Percentiles rank a stretch among this genome's conserved stretches.
phyloP scores from a whole-genome alignment of 1,284 basidiomycete species.

The Cryptococcus sp. region DNA sequence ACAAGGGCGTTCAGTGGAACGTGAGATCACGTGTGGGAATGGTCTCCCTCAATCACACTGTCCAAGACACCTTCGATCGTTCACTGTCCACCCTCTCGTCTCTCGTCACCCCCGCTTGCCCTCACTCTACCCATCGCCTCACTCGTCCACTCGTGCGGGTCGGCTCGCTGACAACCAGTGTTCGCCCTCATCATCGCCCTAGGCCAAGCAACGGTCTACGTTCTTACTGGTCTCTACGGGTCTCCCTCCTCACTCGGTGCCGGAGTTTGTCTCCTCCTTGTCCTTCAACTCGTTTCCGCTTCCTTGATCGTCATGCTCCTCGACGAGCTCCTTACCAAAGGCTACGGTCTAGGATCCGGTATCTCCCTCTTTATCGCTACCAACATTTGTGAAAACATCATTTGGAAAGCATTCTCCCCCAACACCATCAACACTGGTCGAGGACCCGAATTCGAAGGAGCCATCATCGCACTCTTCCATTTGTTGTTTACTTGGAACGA shows the following conservation, averaged over 20 bases:
- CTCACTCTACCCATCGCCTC: too few relatives aligned
- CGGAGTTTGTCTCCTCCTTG: slow-evolving; percentile 89
- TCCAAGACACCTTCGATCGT: too few relatives aligned
- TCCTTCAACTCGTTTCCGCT: slow-evolving; percentile 91
- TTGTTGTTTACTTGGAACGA: slow-evolving; percentile 98
- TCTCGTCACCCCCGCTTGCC: too few relatives aligned
- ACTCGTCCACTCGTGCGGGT: not conserved
- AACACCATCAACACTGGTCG: slow-evolving; percentile 97
- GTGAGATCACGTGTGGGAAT: too few relatives aligned
- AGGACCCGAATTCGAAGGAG: slow-evolving; percentile 97
- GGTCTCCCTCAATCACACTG: too few relatives aligned
- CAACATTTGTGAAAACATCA: slow-evolving; percentile 98
- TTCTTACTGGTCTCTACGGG: slow-evolving; percentile 94
- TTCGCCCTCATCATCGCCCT: slow-evolving; percentile 96
- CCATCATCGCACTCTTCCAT: slow-evolving; percentile 94
- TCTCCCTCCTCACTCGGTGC: slow-evolving; percentile 90
- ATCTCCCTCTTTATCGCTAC: slow-evolving; percentile 99
- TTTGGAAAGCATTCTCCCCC: slow-evolving; percentile 99
- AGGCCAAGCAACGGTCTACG: slow-evolving; percentile 95
- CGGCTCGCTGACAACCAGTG: slow-evolving; percentile 54
- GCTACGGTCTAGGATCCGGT: slow-evolving; percentile 96
- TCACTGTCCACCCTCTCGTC: too few relatives aligned
- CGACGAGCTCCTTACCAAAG: slow-evolving; percentile 97
- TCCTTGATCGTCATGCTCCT: slow-evolving; percentile 96
- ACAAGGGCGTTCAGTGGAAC: too few relatives aligned